Evolutionary conservation across 2,329 filamentous ascomycete genomes (phyloP).

Genomic region (Sporothrix pseudoabietina): DNA sequence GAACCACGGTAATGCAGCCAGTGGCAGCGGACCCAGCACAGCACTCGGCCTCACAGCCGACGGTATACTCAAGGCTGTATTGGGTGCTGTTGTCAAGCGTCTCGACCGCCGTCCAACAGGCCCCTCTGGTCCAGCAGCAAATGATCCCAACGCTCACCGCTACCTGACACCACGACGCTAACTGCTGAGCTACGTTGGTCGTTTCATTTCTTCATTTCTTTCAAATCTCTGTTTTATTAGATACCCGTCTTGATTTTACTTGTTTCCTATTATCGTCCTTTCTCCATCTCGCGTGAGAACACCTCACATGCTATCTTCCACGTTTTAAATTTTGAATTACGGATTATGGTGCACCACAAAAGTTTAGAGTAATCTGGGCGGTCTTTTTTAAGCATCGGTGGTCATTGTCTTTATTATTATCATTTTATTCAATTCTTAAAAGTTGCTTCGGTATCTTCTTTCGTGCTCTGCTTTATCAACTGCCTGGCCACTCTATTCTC

Average conservation of each 20-base stretch:
- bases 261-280: not conserved
- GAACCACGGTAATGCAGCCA: not conserved
- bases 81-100: slow-evolving; percentile 68
- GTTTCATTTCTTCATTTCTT: not conserved
- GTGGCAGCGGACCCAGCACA: slow-evolving; percentile 42
- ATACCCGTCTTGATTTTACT: not conserved
- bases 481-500: too few relatives aligned
- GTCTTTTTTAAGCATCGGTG: not conserved
- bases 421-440: not conserved
- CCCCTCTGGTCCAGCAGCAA: not conserved
- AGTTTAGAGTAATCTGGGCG: not conserved
- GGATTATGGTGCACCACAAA: not conserved
- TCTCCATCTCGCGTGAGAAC: not conserved
- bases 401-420: not conserved
- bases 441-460: too few relatives aligned
- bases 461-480: too few relatives aligned
- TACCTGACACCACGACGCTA: not conserved
- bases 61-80: slow-evolving; percentile 76
- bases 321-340: not conserved
- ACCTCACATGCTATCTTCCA: not conserved
- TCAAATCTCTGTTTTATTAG: not conserved
- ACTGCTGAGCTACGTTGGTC: not conserved
- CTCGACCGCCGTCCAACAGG: slow-evolving; percentile 30
- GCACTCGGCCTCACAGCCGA: slow-evolving; percentile 61
- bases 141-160: not conserved